Percentiles rank a stretch among this genome's conserved stretches.
Conservation (phyloP, 129 eudicot species). For the Rutidosis leptorrhynchoides region DNA sequence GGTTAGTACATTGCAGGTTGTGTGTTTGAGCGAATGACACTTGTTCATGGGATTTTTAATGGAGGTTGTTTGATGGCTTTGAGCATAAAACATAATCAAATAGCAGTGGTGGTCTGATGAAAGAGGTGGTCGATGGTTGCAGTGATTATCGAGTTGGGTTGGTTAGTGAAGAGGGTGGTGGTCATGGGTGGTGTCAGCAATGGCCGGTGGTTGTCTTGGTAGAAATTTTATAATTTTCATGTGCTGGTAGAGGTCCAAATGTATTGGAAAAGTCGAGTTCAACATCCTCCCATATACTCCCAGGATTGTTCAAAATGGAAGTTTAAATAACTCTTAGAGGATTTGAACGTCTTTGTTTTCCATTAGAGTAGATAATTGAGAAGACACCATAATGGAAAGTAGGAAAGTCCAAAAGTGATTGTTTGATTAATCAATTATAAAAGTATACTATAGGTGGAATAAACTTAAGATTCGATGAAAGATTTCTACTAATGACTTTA, state of each 20-base stretch:
- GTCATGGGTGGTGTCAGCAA: no score
- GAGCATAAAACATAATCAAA: no score
- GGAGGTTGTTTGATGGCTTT: no score
- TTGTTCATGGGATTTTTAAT: no score
- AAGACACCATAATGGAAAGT: slow-evolving; percentile 62
- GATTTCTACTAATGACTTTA: slow-evolving; percentile 51
- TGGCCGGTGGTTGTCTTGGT: slow-evolving; percentile 44
- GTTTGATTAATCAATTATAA: background rate
- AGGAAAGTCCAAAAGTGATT: slow-evolving; percentile 16
- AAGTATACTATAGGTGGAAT: slow-evolving; percentile 30
- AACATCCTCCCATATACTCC: slow-evolving; percentile 41
- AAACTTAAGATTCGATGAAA: slow-evolving; percentile 43
- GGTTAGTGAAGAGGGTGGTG: no score
- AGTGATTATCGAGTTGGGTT: no score
- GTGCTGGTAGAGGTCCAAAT: slow-evolving; percentile 64
- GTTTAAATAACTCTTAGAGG: slow-evolving; percentile 37
- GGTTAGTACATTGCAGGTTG: no score
- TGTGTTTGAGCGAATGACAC: no score
- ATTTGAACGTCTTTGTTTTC: slow-evolving; percentile 35
- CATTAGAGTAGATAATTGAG: slow-evolving; percentile 46
- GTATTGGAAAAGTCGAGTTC: slow-evolving; percentile 80
- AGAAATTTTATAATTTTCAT: slow-evolving; percentile 33
- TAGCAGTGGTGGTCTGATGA: no score
- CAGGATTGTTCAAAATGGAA: slow-evolving; percentile 46
- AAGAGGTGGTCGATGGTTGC: no score